Evolutionary conservation across 2,329 filamentous ascomycete genomes (phyloP), one percentile per base, ranked within the genome.

Genomic region (Chalaropsis ovoidea): DNA sequence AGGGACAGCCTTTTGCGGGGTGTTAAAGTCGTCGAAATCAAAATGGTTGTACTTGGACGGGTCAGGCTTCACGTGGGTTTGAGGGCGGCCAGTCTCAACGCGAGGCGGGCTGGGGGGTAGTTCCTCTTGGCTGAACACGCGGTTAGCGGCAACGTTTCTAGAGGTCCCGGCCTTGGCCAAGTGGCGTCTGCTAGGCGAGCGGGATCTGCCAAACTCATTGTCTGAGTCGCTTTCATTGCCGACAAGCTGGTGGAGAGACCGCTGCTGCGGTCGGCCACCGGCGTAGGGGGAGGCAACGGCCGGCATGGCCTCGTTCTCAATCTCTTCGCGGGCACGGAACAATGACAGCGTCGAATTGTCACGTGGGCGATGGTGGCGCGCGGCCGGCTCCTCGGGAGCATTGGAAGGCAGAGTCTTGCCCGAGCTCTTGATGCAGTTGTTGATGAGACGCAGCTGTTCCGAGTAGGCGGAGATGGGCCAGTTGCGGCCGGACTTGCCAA

Each of bases 401-500:
- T 52, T 31, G n/a, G 61, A 66, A 2, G 43, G 35, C 52, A 52
- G 42, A 24, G 69, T 65, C 66, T 73, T 75, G 66, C 77, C 77
- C n/a, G 76, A 74, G 47, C 77, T 75, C 70, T 82, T 81, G 71
- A 84, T 77, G 69, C 81, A 86, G 62, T 78, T 80, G 69, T 82
- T 79, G 71, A 96, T 89, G 71, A 96, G 78, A 71, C 85, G 86
- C 70, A 87, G 81, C 77, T 97, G 92, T 64, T 96, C 91, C 71
- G 84, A 84, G 73, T 87, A 88, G 73, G 96, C 91, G 70, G 86
- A 85, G 73, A 99, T 95, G 65, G 94, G 94, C 94, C 94, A 99
- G 77, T 94, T 95, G 74, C 88, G 89, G 66, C 89, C 90, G 64
- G 88, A 87, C 73, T 86, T 87, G 72, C 94, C 93, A 75, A 99